Evolutionary conservation across 306 rosid species (phyloP), one percentile per base, ranked within the genome.

Genomic region (Pyrus betulifolia): DNA sequence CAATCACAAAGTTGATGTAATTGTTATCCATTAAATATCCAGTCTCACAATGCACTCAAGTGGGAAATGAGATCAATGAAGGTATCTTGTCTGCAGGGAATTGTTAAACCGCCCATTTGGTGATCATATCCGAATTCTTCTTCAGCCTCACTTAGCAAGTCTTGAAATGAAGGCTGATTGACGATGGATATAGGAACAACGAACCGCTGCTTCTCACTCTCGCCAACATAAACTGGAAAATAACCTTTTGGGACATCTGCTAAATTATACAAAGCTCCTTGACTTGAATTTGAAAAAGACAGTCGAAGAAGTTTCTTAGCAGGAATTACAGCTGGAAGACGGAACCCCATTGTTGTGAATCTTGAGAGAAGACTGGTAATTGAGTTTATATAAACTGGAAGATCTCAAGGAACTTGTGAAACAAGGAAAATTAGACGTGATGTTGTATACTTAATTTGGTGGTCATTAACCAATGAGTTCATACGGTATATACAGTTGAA

Each of bases 171-270:
- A 44, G 82, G 73, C 42, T 79, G 76, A 21, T 83, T 83, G 4
- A 83, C 25, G 28, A 19, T 69, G 15, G 78, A 58, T 14, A 79
- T 38, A 67, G 86, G 81, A 49, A 83, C 68, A 31, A 79, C 69
- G 42, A 75, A 67, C 11, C 83, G 74, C 74, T 85, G 75, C 86
- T 67, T 81, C 23, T 83, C 57, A 0, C 8, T 55, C 55, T 85
- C 87, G 46, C 87, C 87, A 75, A 76, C 91, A 74, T 86, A 87
- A 0, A 88, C 87, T 5, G 87, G 82, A 63, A 84, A 30, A 55
- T 63, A 80, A 12, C 90, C 89, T 66, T 82, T 86, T 60, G 88
- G 90, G 31, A 85, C 81, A 35, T 83, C 63, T 23, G 15, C 62
- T 14, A 42, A 17, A 7, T 6, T 28, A 12, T 2, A 12, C 61